Conservation (phyloP, 768 basidiomycete species). For the Tulasnella sp. region DNA sequence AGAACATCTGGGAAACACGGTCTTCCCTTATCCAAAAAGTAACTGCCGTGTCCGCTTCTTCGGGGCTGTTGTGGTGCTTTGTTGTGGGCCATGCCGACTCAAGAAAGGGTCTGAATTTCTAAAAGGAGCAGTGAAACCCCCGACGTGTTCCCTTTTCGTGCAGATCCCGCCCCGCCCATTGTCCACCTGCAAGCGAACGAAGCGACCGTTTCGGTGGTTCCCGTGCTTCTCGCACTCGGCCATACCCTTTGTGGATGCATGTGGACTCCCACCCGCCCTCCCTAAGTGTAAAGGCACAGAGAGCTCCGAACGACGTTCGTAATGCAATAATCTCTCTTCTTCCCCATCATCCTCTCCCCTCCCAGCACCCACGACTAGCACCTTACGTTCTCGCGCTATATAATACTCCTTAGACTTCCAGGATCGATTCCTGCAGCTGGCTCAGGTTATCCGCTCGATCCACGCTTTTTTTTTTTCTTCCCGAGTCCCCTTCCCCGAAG, state of each 20-base stretch:
- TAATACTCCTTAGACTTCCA: background rate
- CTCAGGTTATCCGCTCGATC: background rate
- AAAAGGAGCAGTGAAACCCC: background rate
- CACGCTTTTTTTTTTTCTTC: background rate
- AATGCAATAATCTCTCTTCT: background rate
- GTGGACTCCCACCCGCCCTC: background rate
- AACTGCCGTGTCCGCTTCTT: background rate
- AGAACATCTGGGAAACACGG: background rate
- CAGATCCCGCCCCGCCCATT: background rate
- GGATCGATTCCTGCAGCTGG: background rate
- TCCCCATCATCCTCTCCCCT: background rate
- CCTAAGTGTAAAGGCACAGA: background rate
- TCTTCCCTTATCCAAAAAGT: background rate
- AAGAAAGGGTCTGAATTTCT: background rate
- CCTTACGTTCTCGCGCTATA: background rate
- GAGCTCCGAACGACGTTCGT: background rate
- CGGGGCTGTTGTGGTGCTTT: background rate
- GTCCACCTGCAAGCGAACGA: background rate
- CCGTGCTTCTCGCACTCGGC: background rate
- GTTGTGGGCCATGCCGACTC: too few relatives aligned
- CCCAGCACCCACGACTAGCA: background rate
- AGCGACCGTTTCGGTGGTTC: background rate
- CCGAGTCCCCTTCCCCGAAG: background rate
- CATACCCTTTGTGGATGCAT: background rate
- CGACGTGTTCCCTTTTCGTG: background rate